phyloP scores from a whole-genome alignment of 768 basidiomycete species.

The Naganishia antarctica region DNA sequence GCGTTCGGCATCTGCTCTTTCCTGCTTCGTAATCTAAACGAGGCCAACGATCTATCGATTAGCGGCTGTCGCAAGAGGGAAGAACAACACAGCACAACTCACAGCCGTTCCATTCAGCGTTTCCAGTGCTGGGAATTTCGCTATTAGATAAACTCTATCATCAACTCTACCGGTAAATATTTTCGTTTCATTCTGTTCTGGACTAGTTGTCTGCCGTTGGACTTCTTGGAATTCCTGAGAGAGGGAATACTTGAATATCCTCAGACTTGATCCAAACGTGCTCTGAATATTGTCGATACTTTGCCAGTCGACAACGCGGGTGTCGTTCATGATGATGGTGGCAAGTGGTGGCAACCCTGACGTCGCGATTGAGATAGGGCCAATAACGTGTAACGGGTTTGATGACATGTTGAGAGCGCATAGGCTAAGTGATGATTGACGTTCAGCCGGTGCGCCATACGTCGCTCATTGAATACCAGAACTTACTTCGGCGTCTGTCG shows the following conservation, averaged over 20 bases:
- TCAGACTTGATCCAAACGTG: background rate
- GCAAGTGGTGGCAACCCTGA: background rate
- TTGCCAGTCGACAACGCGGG: conserved; percentile 24
- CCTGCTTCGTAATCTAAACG: conserved; percentile 25
- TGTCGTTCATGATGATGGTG: conserved; percentile 24
- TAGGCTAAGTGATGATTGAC: background rate
- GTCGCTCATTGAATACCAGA: too few relatives aligned
- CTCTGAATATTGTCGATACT: conserved; percentile 29
- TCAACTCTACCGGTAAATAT: background rate
- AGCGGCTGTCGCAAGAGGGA: background rate
- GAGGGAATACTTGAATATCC: conserved; percentile 4
- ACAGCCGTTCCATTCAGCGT: conserved; percentile 37
- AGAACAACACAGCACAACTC: background rate
- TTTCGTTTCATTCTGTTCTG: background rate
- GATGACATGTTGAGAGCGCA: background rate
- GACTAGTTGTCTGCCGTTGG: too few relatives aligned
- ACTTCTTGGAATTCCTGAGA: background rate
- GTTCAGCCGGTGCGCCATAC: background rate
- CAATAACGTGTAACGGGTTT: background rate
- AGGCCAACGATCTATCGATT: background rate
- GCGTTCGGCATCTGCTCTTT: conserved; percentile 41
- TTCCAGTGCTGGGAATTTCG: conserved; percentile 32
- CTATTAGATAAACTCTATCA: conserved; percentile 40
- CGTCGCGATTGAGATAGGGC: background rate
- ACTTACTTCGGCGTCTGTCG: conserved; percentile 19